phyloP scores from a whole-genome alignment of 2,329 filamentous ascomycete genomes.

The Teratosphaeria nubilosa region DNA sequence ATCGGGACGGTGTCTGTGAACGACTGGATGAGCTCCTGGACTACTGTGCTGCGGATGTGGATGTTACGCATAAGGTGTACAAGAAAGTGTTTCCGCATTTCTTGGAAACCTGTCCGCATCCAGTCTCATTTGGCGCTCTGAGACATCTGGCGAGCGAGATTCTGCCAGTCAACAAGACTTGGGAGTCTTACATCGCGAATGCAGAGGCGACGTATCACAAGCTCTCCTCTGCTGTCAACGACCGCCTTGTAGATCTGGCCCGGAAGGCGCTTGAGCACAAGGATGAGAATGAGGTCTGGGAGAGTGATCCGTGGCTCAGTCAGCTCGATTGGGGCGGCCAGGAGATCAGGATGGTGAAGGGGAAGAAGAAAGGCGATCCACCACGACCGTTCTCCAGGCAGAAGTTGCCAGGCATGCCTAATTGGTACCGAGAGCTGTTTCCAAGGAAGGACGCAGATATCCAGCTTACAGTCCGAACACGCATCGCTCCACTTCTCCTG shows the following conservation, averaged over 20 bases:
- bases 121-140: conserved; percentile 90
- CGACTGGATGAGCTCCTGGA: conserved; percentile 76
- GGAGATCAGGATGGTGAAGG: conserved; percentile 82
- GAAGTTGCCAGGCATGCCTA: conserved; percentile 88
- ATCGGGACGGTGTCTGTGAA: conserved; percentile 57
- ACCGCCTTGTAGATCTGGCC: conserved; percentile 62
- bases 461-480: conserved; percentile 71
- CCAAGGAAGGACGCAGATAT: conserved; percentile 56
- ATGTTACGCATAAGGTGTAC: conserved; percentile 88
- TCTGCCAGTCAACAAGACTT: conserved; percentile 76
- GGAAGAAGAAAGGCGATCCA: conserved; percentile 75
- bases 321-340: conserved; percentile 96
- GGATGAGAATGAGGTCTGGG: conserved; percentile 56
- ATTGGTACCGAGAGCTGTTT: conserved; percentile 93
- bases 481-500: conserved; percentile 76
- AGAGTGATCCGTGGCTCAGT: conserved; percentile 76
- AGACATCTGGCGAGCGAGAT: conserved; percentile 91
- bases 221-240: conserved; percentile 66
- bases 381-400: conserved; percentile 69
- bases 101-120: conserved; percentile 81
- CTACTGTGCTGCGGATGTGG: conserved; percentile 92
- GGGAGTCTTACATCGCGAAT: conserved; percentile 74
- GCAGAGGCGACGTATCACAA: conserved; percentile 76
- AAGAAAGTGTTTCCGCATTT: conserved; percentile 88
- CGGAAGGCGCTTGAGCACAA: conserved; percentile 70